These are phyloP conservation scores for Logfia minima DNA, from an alignment of 129 eudicot species.

Conservation along the genomic window DNA sequence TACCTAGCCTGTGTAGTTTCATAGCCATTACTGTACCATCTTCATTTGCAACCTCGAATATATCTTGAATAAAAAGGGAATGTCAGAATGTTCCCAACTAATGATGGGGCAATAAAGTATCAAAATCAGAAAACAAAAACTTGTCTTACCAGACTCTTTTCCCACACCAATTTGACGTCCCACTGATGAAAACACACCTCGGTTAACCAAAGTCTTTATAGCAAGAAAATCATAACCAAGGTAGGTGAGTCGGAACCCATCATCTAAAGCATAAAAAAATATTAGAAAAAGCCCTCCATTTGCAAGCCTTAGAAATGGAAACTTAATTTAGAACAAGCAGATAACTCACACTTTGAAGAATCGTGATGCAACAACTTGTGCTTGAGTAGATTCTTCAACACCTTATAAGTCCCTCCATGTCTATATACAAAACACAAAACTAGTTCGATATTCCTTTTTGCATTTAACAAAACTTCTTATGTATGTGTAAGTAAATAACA, in stretches of 20 bases:
- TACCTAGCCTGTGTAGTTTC: constrained; percentile 93
- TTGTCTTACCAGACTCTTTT: constrained; percentile 84
- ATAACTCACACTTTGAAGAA: constrained; percentile 74
- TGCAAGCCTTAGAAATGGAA: neutral
- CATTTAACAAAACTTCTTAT: no score
- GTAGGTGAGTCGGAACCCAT: constrained; percentile 91
- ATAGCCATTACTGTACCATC: constrained; percentile 87
- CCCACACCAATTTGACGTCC: constrained; percentile 99
- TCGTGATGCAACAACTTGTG: constrained; percentile 91
- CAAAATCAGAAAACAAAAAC: neutral
- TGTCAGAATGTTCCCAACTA: neutral
- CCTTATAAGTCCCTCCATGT: constrained; percentile 97
- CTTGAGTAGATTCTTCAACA: constrained; percentile 86
- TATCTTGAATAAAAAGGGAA: constrained; percentile 47
- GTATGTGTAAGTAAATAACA: neutral
- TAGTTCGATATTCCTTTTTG: neutral
- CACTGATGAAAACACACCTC: constrained; percentile 79
- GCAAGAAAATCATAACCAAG: constrained; percentile 98
- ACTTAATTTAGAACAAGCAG: neutral
- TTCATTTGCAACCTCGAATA: constrained; percentile 95
- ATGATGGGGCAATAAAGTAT: neutral
- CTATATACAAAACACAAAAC: constrained; percentile 36
- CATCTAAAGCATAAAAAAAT: constrained; percentile 48
- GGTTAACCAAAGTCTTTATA: constrained; percentile 82
- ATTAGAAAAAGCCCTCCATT: neutral